Evolutionary conservation across 768 basidiomycete species (phyloP).

Genomic region (Xerocomus spinulosus): DNA sequence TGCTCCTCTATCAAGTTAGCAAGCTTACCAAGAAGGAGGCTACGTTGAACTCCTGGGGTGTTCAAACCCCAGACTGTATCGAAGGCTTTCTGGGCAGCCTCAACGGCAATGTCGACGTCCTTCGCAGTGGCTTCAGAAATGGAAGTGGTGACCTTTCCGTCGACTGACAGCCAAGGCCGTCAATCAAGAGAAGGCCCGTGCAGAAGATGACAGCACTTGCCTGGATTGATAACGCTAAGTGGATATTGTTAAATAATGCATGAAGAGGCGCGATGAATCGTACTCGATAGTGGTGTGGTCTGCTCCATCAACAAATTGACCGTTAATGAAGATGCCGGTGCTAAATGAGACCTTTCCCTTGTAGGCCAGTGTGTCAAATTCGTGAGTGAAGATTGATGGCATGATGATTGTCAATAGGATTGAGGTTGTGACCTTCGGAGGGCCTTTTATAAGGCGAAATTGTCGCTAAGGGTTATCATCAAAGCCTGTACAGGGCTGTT

Average conservation of each 20-base stretch:
- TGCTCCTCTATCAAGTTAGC: constrained; percentile 60
- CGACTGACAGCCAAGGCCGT: constrained; percentile 41
- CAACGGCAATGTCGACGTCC: constrained; percentile 77
- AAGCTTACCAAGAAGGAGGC: constrained; percentile 56
- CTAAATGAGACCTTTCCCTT: constrained; percentile 53
- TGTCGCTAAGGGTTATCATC: too few species aligned
- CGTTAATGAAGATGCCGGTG: constrained; percentile 71
- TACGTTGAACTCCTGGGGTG: constrained; percentile 46
- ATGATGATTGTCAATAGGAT: constrained; percentile 26
- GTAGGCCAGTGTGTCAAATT: constrained; percentile 51
- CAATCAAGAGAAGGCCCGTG: neutral
- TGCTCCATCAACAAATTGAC: constrained; percentile 57
- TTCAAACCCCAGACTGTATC: constrained; percentile 69
- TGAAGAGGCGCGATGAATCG: constrained; percentile 21
- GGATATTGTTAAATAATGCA: neutral
- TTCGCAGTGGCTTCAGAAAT: constrained; percentile 54
- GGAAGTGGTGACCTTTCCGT: constrained; percentile 54
- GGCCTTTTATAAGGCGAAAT: too few species aligned
- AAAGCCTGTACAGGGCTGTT: too few species aligned
- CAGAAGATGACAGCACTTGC: constrained; percentile 22
- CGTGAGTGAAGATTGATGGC: constrained; percentile 42
- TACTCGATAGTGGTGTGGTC: constrained; percentile 65
- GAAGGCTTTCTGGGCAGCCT: constrained; percentile 55
- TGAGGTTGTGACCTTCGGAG: too few species aligned
- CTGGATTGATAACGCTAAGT: constrained; percentile 55